Percentiles rank a stretch among this genome's conserved stretches.
Evolutionary conservation across 2,329 filamentous ascomycete genomes (phyloP).

Genomic region (Clathrospora elynae): DNA sequence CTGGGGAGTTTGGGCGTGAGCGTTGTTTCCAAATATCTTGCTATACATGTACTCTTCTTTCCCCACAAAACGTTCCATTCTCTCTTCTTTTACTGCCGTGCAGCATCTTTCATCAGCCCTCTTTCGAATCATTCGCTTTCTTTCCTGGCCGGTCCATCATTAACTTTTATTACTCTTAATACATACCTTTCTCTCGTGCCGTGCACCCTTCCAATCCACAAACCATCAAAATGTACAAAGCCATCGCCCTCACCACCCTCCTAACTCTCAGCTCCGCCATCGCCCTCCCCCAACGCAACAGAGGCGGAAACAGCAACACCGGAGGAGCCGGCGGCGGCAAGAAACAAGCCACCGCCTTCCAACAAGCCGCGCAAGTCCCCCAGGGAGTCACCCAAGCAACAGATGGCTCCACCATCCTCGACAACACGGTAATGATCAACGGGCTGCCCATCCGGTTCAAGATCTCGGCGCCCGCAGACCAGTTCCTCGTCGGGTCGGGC

Average conservation of each 20-base stretch:
- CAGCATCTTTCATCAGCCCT: slow-evolving; percentile 5
- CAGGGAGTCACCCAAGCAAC: slow-evolving; percentile 51
- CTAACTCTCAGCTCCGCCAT: slow-evolving; percentile 28
- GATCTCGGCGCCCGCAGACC: slow-evolving; percentile 59
- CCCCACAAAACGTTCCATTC: slow-evolving; percentile 2
- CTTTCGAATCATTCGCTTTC: slow-evolving; percentile 7
- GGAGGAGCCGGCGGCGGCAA: background rate
- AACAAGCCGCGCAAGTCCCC: slow-evolving; percentile 43
- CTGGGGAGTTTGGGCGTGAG: slow-evolving; percentile 16
- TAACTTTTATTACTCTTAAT: too few relatives aligned
- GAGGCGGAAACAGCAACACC: slow-evolving; percentile 15
- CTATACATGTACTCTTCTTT: slow-evolving; percentile 1
- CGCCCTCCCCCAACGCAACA: slow-evolving; percentile 34
- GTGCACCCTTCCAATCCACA: background rate
- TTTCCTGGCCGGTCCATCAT: slow-evolving; percentile 37
- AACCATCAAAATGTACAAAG: slow-evolving; percentile 14
- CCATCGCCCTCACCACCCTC: slow-evolving; percentile 24
- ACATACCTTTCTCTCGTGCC: slow-evolving; percentile 24
- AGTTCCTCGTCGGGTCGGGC: slow-evolving; percentile 58
- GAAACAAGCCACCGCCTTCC: slow-evolving; percentile 37
- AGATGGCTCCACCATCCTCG: slow-evolving; percentile 62
- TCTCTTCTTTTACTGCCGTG: slow-evolving; percentile 15
- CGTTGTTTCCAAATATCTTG: slow-evolving; percentile 2
- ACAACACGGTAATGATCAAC: slow-evolving; percentile 61
- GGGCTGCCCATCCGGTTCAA: slow-evolving; percentile 62